Evolutionary conservation across 192 early-diverging fungal species (phyloP), one percentile per base, ranked within the genome.

Genomic region (Dissophora globulifera): DNA sequence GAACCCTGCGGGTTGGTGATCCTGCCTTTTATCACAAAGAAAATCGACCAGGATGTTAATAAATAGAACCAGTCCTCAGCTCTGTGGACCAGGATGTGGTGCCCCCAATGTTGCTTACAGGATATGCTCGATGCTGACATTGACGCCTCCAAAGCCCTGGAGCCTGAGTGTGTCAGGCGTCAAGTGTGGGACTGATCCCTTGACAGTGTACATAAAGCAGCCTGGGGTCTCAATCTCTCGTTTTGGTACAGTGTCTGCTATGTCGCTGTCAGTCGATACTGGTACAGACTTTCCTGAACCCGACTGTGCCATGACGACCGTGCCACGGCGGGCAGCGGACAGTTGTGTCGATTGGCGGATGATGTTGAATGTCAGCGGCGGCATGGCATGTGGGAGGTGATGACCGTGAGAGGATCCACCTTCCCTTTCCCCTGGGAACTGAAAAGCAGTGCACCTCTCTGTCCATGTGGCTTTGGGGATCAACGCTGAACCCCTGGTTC

Each of bases 151-250:
- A 7, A 83, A 71, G 20, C 79, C 78, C 32, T 85, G 74, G 8
- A 59, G 32, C 4, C 76, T 55, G 26, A 86, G 45, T 19, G 83
- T 86, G 32, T 88, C 85, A 16, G 83, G 70, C 7, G 85, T 82
- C 53, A 88, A 67, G 58, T 88, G 86, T 20, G 83, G 83, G 15
- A 88, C 85, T 7, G 83, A 78, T 20, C 86, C 86, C 30, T 79
- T 81, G 47, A 81, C 51, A 10, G 85, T 81, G 49, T 86, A 83
- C 40, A 81, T 70, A 15, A 88, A 59, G 74, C 80, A 86, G 31
- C 82, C 84, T 26, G 86, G 86, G 12, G 86, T 88, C 45, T 79
- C 68, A 25, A 76, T 76, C 42, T 57, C 45, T 43, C 72, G 19
- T 40, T 62, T 76, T 9, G 5, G 25, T 2, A 35, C 1, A 43